A percentile compares a stretch with the other conserved stretches of the same genome.
Conservation (phyloP, 352 stramenopile species). For the Discostella stelligera region DNA sequence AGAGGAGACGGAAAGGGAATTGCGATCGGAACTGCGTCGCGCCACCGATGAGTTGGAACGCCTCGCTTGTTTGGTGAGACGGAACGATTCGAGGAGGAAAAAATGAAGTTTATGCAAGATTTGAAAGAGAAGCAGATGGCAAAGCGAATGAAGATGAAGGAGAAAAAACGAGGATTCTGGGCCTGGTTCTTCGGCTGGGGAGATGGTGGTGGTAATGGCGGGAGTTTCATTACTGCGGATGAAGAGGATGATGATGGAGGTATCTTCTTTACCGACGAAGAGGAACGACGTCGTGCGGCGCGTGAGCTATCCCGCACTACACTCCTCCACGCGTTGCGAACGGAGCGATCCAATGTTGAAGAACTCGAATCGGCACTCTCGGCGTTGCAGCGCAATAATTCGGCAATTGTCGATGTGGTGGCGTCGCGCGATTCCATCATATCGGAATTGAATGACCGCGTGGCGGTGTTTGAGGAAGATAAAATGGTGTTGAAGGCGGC, state of each 20-base stretch:
- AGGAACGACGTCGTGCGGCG: constrained; percentile 25
- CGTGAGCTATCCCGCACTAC: constrained; percentile 69
- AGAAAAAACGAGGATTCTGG: constrained; percentile 30
- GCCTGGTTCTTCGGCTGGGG: constrained; percentile 55
- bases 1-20: constrained; percentile 31
- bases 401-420: constrained; percentile 73
- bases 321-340: constrained; percentile 64
- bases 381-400: constrained; percentile 72
- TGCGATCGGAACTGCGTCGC: constrained; percentile 49
- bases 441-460: constrained; percentile 75
- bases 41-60: constrained; percentile 62
- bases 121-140: constrained; percentile 34
- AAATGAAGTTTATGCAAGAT: constrained; percentile 35
- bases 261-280: constrained; percentile 20
- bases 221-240: neutral
- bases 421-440: constrained; percentile 69
- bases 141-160: constrained; percentile 12
- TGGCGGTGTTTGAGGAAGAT: constrained; percentile 79
- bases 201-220: constrained; percentile 3
- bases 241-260: constrained; percentile 1
- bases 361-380: constrained; percentile 60
- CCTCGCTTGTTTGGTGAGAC: constrained; percentile 63
- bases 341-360: constrained; percentile 64
- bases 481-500: constrained; percentile 80
- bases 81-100: constrained; percentile 56